phyloP scores from a whole-genome alignment of 2,329 filamentous ascomycete species.

The Hymenoscyphus albidus region DNA sequence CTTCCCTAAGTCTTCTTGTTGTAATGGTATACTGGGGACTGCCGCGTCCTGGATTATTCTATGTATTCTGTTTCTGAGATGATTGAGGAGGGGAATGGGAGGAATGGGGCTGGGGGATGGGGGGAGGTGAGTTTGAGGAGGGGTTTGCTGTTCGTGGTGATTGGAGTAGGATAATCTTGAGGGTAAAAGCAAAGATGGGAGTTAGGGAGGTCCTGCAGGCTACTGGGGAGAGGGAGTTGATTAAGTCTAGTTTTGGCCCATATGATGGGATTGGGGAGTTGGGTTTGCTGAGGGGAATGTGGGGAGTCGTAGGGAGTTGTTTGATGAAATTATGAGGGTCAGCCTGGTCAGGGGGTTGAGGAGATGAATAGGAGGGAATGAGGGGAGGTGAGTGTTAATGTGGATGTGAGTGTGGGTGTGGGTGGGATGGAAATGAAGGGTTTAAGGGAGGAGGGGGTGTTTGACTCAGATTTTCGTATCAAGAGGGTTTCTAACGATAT shows the following conservation, averaged over 20 bases:
- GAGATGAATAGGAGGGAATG: slow-evolving; percentile 45
- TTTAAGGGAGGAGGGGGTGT: background rate
- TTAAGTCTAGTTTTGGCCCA: slow-evolving; percentile 52
- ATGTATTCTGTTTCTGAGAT: too few species aligned
- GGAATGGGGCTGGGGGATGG: background rate
- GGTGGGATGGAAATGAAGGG: background rate
- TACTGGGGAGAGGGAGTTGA: slow-evolving; percentile 57
- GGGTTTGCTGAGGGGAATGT: slow-evolving; percentile 54
- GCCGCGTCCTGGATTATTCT: slow-evolving; percentile 32
- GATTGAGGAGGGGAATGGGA: slow-evolving; percentile 35
- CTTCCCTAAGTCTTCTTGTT: slow-evolving; percentile 50
- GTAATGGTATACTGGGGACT: slow-evolving; percentile 59
- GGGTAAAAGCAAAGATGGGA: slow-evolving; percentile 49
- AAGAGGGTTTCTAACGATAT: too few species aligned
- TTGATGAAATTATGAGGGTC: slow-evolving; percentile 43
- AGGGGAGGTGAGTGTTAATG: background rate
- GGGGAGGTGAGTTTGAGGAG: too few species aligned
- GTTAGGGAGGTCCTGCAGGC: slow-evolving; percentile 48
- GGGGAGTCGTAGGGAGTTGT: slow-evolving; percentile 44
- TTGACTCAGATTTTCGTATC: too few species aligned
- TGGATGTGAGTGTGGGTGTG: background rate
- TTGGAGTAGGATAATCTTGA: too few species aligned
- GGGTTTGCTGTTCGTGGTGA: too few species aligned
- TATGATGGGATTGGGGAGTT: slow-evolving; percentile 64
- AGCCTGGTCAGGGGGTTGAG: slow-evolving; percentile 40